A percentile compares a stretch with the other conserved stretches of the same genome.
phyloP scores from a whole-genome alignment of 768 basidiomycete species.

The Lactarius sp. region DNA sequence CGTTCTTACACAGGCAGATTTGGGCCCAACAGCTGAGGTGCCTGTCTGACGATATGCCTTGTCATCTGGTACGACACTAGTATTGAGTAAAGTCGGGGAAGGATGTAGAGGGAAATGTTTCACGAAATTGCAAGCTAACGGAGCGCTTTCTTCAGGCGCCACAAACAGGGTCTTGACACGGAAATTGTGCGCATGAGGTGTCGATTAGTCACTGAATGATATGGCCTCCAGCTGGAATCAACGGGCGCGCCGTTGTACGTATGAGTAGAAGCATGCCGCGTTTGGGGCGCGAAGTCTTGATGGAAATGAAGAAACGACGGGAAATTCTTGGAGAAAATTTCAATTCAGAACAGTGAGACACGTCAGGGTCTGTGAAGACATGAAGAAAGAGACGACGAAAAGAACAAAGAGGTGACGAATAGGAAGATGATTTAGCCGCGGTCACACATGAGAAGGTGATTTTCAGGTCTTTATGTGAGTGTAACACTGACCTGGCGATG shows the following conservation, averaged over 20 bases:
- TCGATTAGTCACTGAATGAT: neutral
- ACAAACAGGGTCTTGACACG: slow-evolving; percentile 4
- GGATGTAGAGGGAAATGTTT: neutral
- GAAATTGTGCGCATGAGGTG: neutral
- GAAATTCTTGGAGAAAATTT: neutral
- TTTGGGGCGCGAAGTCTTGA: neutral
- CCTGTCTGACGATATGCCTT: neutral
- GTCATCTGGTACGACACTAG: neutral
- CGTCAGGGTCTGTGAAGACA: neutral
- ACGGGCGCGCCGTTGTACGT: neutral
- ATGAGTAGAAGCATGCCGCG: neutral
- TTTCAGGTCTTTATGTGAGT: neutral
- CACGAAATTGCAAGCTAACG: neutral
- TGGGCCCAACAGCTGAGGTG: too few species aligned
- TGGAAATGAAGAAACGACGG: neutral
- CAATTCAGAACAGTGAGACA: neutral
- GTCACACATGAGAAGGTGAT: neutral
- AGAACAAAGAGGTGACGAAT: neutral
- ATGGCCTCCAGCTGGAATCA: neutral
- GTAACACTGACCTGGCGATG: neutral
- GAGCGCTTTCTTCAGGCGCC: neutral
- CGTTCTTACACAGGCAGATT: too few species aligned
- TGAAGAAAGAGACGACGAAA: neutral
- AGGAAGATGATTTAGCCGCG: neutral
- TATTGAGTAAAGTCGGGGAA: neutral